Conservation (phyloP, 352 stramenopile genomes). For the Phytopythium cucurbitacearum region DNA sequence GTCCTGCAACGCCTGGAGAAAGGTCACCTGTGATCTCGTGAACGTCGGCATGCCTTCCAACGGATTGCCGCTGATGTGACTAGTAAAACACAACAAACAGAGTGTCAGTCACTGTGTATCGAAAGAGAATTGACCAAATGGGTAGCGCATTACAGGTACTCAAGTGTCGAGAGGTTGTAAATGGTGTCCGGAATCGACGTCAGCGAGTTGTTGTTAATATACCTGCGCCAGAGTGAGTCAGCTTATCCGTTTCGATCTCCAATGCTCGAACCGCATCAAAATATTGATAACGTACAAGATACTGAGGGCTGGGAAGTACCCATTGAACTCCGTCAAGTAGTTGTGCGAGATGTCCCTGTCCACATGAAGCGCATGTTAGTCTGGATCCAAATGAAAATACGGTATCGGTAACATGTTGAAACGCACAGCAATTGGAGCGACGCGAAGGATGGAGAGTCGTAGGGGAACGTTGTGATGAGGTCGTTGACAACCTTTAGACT, state of each 20-base stretch:
- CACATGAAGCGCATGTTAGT: neutral
- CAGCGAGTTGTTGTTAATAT: constrained; percentile 4
- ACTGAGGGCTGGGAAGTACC: constrained; percentile 1
- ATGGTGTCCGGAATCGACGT: constrained; percentile 2
- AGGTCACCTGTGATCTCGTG: constrained; percentile 2
- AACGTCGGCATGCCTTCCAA: constrained; percentile 3
- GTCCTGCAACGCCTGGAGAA: neutral
- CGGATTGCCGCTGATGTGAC: constrained; percentile 1
- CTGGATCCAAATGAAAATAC: no score
- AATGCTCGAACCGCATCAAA: neutral
- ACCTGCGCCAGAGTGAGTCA: neutral
- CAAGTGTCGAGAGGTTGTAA: neutral
- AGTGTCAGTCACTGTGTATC: neutral
- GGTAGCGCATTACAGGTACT: neutral
- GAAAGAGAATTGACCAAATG: neutral
- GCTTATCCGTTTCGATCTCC: neutral
- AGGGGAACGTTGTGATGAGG: constrained; percentile 1
- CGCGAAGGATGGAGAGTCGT: constrained; percentile 1
- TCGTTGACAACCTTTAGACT: constrained; percentile 1
- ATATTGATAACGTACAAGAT: neutral
- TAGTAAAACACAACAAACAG: neutral
- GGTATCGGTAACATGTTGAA: no score
- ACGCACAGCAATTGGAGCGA: neutral
- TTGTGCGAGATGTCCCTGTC: constrained; percentile 5
- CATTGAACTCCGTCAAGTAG: constrained; percentile 3